Percentiles rank a stretch among this genome's conserved stretches.
Conservation (phyloP, 106 monocot species). For the Dendrobium chrysotoxum region DNA sequence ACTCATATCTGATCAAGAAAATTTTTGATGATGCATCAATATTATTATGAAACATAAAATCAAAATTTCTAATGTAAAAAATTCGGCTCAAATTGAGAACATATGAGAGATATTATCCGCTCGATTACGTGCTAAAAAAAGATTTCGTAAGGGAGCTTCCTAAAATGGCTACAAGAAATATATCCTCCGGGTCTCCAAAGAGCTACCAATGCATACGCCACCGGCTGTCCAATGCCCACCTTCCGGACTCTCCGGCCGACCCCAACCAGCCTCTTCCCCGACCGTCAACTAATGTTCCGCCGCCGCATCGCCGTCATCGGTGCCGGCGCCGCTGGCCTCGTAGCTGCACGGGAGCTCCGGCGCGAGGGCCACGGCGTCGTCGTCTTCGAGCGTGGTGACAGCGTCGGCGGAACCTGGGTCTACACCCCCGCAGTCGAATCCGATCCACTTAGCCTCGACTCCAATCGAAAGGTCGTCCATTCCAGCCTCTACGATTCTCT, state of each 20-base stretch:
- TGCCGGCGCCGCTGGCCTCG: constrained; percentile 83
- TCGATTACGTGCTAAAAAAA: no score
- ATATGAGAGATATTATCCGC: no score
- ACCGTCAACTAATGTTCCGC: not conserved
- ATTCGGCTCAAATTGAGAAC: no score
- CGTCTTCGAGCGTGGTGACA: constrained; percentile 66
- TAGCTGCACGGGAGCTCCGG: constrained; percentile 75
- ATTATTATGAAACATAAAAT: no score
- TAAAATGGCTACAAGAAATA: no score
- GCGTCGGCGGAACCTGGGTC: constrained; percentile 84
- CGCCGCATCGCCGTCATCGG: constrained; percentile 82
- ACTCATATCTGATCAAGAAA: no score
- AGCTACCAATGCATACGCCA: not conserved
- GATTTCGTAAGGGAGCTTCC: no score
- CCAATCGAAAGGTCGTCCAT: constrained; percentile 37
- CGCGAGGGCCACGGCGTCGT: constrained; percentile 62
- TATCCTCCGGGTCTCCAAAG: no score
- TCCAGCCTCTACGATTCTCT: constrained; percentile 84
- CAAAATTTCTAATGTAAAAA: no score
- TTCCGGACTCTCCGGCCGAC: not conserved
- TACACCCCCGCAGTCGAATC: constrained; percentile 53
- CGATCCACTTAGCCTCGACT: constrained; percentile 54
- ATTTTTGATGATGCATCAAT: no score
- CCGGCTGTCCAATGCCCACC: not conserved
- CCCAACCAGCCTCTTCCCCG: not conserved